Conservation (phyloP, 257 asterid species). For the Solanum arcanum region DNA sequence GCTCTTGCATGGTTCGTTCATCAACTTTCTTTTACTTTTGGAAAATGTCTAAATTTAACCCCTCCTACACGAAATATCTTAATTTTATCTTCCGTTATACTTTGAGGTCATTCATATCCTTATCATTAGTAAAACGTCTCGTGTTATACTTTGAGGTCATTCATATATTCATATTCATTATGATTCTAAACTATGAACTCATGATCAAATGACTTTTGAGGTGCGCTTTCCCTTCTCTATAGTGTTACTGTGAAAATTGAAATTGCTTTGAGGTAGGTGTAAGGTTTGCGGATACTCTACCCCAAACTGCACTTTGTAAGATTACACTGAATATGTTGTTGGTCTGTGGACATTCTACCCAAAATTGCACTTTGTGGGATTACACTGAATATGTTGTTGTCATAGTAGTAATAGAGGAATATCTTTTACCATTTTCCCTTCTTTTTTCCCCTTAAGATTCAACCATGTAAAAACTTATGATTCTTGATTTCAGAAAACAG, state of each 20-base stretch:
- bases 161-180: neutral
- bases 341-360: neutral
- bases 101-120: neutral
- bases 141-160: neutral
- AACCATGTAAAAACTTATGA: neutral
- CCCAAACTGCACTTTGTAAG: neutral
- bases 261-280: neutral
- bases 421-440: neutral
- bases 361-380: too few relatives aligned
- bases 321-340: neutral
- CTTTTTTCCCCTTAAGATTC: neutral
- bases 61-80: neutral
- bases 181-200: neutral
- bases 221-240: neutral
- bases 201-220: neutral
- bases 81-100: neutral
- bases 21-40: neutral
- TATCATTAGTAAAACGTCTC: neutral
- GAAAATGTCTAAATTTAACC: neutral
- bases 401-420: neutral
- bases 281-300: neutral
- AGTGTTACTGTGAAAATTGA: neutral
- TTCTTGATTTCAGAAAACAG: conserved; percentile 28
- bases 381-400: neutral
- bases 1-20: conserved; percentile 49